Percentiles rank a stretch among this genome's conserved stretches.
These are phyloP conservation scores for Hirschfeldia incana DNA, from an alignment of 345 rosid species.

Conservation along the genomic window DNA sequence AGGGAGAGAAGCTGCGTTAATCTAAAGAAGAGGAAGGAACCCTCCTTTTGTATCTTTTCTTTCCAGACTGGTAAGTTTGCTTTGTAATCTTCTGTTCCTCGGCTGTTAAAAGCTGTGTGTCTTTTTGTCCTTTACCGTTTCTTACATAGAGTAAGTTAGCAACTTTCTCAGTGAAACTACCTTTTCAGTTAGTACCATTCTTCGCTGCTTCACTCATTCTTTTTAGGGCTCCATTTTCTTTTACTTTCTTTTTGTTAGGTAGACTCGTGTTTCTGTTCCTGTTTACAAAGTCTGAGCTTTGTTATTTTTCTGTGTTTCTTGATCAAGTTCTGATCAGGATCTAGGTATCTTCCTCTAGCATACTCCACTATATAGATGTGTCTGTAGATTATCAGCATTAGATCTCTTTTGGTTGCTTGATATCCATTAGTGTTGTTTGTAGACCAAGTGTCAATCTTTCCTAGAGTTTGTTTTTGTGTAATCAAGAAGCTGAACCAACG, in stretches of 20 bases:
- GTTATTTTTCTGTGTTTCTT: not conserved
- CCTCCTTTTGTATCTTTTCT: not conserved
- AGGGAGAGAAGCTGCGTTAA: not conserved
- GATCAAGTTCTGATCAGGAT: conserved; percentile 15
- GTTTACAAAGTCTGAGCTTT: conserved; percentile 18
- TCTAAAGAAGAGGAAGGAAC: conserved; percentile 19
- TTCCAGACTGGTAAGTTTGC: conserved; percentile 25
- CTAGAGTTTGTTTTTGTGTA: not conserved
- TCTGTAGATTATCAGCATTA: conserved; percentile 11
- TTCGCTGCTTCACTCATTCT: conserved; percentile 29
- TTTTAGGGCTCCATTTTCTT: conserved; percentile 3
- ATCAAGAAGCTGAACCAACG: conserved; percentile 17
- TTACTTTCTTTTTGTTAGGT: not conserved
- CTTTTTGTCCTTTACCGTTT: conserved; percentile 2
- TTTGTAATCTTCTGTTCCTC: not conserved
- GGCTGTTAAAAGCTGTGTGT: conserved; percentile 1
- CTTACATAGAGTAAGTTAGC: conserved; percentile 6
- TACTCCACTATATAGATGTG: not conserved
- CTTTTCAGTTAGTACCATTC: conserved; percentile 17
- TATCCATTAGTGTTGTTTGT: not conserved
- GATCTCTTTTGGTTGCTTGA: conserved; percentile 24
- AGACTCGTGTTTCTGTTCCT: conserved; percentile 8
- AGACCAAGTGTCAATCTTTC: conserved; percentile 14
- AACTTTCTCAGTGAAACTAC: conserved; percentile 26
- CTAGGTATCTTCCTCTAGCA: not conserved